phyloP scores from a whole-genome alignment of 2,329 filamentous ascomycete genomes.

The Hypoxylon sp. region DNA sequence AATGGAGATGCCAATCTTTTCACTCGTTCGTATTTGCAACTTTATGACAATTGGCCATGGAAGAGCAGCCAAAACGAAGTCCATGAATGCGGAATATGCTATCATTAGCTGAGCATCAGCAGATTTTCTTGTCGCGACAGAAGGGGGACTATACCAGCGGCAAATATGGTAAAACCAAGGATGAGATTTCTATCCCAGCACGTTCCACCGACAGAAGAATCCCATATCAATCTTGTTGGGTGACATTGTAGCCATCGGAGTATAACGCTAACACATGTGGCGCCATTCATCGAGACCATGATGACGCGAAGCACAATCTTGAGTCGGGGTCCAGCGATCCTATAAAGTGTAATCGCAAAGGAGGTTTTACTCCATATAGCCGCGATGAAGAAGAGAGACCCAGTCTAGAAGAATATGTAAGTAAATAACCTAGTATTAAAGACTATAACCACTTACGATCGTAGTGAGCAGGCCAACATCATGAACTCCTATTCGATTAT shows the following conservation, averaged over 20 bases:
- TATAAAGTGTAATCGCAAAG: slow-evolving; percentile 49
- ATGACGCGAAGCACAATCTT: slow-evolving; percentile 45
- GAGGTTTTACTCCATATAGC: slow-evolving; percentile 52
- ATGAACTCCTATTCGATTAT: slow-evolving; percentile 12
- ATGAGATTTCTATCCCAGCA: slow-evolving; percentile 32
- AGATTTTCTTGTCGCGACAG: background rate
- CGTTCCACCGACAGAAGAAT: slow-evolving; percentile 15
- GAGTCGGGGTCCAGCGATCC: slow-evolving; percentile 42
- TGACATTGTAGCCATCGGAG: slow-evolving; percentile 37
- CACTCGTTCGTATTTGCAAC: slow-evolving; percentile 49
- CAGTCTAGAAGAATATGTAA: no score
- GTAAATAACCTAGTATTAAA: slow-evolving; percentile 6
- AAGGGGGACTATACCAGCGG: slow-evolving; percentile 17
- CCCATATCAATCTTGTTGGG: slow-evolving; percentile 26
- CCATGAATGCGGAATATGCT: slow-evolving; percentile 46
- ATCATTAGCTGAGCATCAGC: slow-evolving; percentile 8
- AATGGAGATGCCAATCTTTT: slow-evolving; percentile 49
- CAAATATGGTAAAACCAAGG: slow-evolving; percentile 35
- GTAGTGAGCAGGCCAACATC: slow-evolving; percentile 11
- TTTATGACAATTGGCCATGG: slow-evolving; percentile 51
- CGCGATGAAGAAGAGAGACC: slow-evolving; percentile 45
- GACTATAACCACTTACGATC: slow-evolving; percentile 1
- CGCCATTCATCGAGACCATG: slow-evolving; percentile 45
- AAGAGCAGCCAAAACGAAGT: slow-evolving; percentile 50
- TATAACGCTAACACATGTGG: slow-evolving; percentile 38